Evolutionary conservation across 768 basidiomycete species (phyloP), one percentile per base, ranked within the genome.

Genomic region (Lyophyllum semitale): DNA sequence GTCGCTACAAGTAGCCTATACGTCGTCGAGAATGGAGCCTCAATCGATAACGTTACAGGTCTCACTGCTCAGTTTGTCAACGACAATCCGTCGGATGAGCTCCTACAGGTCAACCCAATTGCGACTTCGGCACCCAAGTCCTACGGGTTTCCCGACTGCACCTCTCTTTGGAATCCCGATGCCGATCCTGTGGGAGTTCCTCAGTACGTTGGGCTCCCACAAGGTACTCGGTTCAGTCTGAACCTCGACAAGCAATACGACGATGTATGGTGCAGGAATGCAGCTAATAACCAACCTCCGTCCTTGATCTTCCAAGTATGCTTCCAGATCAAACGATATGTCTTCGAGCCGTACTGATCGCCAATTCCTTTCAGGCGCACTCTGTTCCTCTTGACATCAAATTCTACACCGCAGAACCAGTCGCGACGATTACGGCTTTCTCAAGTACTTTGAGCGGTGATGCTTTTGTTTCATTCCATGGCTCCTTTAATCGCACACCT

Each of bases 381-480:
- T 77, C 76, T 12, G 77, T 76, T 2, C 78, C 78, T 1, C 68
- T 79, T 11, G 78, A 79, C 58, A 72, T 79, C 64, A 79, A 77
- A 53, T 75, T 77, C 59, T 78, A 72, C 57, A 53, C 53, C 6
- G 56, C 59, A 13, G 55, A 58, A 0, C 43, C 40, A 35, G 23
- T 17, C 26, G 42, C 54, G 3, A 50, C 60, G 20, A 9, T 53
- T 2, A 42, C 51, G 8, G 58, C 66, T 13, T 70, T 77, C 44
- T 73, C 75, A 2, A 51, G 46, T 8, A 54, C 59, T 8, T 68
- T 69, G 45, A 51, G 49, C 23, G 68, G 68, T 1, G 69, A 77
- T 49, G 73, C 75, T 1, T 75, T 78, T 58, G 73, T 77, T n/a
- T 75, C 75, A 1, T 78, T 79, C 68, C 77, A 74, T 48, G 78